Evolutionary conservation across 2,329 filamentous ascomycete genomes (phyloP).

Genomic region (Claviceps digitariae): DNA sequence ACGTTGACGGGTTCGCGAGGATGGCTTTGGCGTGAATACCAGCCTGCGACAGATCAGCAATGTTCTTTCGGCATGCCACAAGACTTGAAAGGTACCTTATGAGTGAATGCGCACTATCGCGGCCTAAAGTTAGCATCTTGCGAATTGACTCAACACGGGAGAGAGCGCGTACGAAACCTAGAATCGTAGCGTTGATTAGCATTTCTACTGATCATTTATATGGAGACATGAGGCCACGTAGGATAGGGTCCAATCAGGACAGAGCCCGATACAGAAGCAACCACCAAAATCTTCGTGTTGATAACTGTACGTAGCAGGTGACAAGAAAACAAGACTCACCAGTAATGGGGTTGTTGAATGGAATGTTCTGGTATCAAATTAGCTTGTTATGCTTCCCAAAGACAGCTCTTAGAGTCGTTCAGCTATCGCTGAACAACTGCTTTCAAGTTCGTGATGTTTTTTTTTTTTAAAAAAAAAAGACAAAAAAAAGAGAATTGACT

Average conservation of each 20-base stretch:
- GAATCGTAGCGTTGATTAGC: neutral
- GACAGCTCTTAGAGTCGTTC: neutral
- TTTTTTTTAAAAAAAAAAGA: no score
- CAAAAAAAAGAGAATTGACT: neutral
- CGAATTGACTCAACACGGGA: no score
- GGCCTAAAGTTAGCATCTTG: neutral
- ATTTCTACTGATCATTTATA: neutral
- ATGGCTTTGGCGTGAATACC: constrained; percentile 22
- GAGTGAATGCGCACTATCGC: constrained; percentile 1
- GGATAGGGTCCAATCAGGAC: neutral
- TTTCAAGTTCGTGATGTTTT: no score
- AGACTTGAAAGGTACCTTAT: neutral
- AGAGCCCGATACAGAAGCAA: neutral
- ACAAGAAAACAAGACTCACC: constrained; percentile 6
- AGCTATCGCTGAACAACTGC: neutral
- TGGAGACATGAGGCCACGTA: no score
- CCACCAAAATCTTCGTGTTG: neutral
- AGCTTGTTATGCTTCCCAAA: neutral
- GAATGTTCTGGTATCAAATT: constrained; percentile 8
- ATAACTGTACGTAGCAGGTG: no score
- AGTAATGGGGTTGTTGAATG: constrained; percentile 19
- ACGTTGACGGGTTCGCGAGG: constrained; percentile 3
- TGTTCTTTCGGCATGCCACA: neutral
- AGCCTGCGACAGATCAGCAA: constrained; percentile 7
- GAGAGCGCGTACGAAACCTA: constrained; percentile 1